Base-by-base conservation (phyloP, 176 grass and related monocot species). In the Alopecurus myosuroides region DNA sequence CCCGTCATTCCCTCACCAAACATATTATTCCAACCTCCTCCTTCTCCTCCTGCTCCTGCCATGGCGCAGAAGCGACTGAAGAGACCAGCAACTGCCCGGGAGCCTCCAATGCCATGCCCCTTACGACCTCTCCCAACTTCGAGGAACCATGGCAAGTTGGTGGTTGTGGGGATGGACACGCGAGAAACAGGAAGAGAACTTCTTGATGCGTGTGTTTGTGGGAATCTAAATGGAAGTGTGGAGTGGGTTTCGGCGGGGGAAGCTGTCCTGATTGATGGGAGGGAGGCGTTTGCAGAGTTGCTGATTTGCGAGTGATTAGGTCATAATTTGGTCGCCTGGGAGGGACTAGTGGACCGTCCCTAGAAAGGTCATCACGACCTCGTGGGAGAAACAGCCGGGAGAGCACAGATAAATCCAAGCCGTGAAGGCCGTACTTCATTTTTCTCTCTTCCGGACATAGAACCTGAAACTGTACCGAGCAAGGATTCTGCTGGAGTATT, bases 21-120 rank as follows among this genome's bases (percentile, higher is more conserved):
- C 15, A 37, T 51, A 29, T 70, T 19, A 34, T 30, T 77, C 88
- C 82, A 89, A 81, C 22, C 60, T 55, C 77, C 82, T 18, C 22
- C 60, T 55, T 69, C 82, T 18, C 66, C 86, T 17, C 70, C 82
- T 81, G 49, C 69, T 67, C 70, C 83, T 20, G 51, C 78, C 78
- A 85, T 89, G 88, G 88, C 79, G 82, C 88, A 76, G 82, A 83
- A 76, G 26, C 86, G 76, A 81, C 82, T 41, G 76, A 86, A 87
- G 87, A 86, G 84, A 85, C 42, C 70, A 68, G 78, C 70, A 77
- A 23, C 70, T 68, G 78, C 70, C 90, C 28, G 95, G 34, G 89
- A 88, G 95, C 87, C 80, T 98, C 92, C 77, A 91, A 82, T 55
- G 95, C 95, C 95, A 98, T 94, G 22, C 83, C 76, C 20, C 3